phyloP scores from a whole-genome alignment of 176 grass and related monocot genomes.

The Oryza coarctata region DNA sequence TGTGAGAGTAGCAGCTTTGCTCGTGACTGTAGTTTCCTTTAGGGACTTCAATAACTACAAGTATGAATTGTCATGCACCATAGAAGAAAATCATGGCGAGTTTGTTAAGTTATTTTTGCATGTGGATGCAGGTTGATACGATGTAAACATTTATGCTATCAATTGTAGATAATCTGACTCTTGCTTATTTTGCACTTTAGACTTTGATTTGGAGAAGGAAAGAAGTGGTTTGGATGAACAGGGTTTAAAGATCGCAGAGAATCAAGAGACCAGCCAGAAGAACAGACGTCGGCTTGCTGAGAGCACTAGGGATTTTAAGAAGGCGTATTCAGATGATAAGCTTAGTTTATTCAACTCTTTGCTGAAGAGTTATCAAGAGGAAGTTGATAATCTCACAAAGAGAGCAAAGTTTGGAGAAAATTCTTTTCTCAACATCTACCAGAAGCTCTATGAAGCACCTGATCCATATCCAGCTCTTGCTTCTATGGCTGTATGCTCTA shows the following conservation, averaged over 20 bases:
- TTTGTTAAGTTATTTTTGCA: not conserved
- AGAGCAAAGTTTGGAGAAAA: slow-evolving; percentile 99
- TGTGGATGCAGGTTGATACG: not conserved
- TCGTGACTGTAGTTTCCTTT: not conserved
- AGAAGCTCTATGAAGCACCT: slow-evolving; percentile 99
- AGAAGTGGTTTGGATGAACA: slow-evolving; percentile 95
- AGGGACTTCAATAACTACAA: not conserved
- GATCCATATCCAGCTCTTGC: slow-evolving; percentile 98
- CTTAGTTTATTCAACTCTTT: slow-evolving; percentile 89
- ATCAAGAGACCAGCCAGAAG: slow-evolving; percentile 98
- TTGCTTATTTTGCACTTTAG: slow-evolving; percentile 38
- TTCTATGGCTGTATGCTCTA: slow-evolving; percentile 82
- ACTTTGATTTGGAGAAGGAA: slow-evolving; percentile 99
- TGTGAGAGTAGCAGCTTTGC: not conserved
- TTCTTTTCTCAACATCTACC: slow-evolving; percentile 99
- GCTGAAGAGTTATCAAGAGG: slow-evolving; percentile 96
- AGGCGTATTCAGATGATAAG: slow-evolving; percentile 87
- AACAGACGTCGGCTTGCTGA: slow-evolving; percentile 96
- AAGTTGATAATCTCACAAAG: slow-evolving; percentile 99
- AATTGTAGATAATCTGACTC: slow-evolving; percentile 19
- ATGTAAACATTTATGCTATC: not conserved
- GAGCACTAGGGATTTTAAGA: slow-evolving; percentile 95
- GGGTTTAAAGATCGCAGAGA: slow-evolving; percentile 94
- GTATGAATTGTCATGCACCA: not conserved
- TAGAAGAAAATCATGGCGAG: not conserved